Evolutionary conservation across 768 basidiomycete species (phyloP).

Genomic region (Gelatoporia subvermispora): DNA sequence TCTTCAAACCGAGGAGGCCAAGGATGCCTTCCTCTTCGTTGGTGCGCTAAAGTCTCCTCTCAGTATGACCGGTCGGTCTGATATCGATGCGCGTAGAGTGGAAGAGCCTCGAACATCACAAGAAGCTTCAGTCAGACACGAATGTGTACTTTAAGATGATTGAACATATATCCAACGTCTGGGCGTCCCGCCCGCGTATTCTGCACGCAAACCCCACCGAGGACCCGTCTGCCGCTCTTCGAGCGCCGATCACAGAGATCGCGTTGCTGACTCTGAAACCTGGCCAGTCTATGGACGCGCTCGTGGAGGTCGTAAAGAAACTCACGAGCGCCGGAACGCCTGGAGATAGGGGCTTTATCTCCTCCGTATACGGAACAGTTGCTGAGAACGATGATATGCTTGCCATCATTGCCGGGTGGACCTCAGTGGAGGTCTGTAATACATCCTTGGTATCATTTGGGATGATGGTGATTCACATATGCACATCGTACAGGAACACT

Average conservation of each 20-base stretch:
- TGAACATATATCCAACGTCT: neutral
- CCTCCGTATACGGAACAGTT: conserved; percentile 5
- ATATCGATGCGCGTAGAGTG: conserved; percentile 3
- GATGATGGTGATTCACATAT: no score
- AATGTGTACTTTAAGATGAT: conserved; percentile 7
- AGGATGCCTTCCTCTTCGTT: conserved; percentile 8
- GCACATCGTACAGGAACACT: conserved; percentile 1
- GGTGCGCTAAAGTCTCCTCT: conserved; percentile 5
- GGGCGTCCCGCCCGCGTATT: neutral
- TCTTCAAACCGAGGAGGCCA: conserved; percentile 12
- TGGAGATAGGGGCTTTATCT: neutral
- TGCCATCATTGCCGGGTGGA: conserved; percentile 7
- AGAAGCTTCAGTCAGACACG: neutral
- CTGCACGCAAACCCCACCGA: conserved; percentile 3
- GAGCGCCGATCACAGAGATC: conserved; percentile 10
- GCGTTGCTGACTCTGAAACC: conserved; percentile 4
- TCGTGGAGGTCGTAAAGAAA: conserved; percentile 1
- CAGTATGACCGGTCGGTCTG: neutral
- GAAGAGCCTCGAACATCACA: conserved; percentile 6
- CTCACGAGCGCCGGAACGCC: conserved; percentile 1
- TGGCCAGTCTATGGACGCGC: conserved; percentile 3
- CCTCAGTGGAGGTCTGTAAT: conserved; percentile 1
- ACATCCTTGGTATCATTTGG: neutral
- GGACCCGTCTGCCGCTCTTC: conserved; percentile 8
- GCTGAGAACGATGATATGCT: conserved; percentile 4